phyloP scores from a whole-genome alignment of 1,139 yeast species.

The Saccharomyces pastorianus region DNA sequence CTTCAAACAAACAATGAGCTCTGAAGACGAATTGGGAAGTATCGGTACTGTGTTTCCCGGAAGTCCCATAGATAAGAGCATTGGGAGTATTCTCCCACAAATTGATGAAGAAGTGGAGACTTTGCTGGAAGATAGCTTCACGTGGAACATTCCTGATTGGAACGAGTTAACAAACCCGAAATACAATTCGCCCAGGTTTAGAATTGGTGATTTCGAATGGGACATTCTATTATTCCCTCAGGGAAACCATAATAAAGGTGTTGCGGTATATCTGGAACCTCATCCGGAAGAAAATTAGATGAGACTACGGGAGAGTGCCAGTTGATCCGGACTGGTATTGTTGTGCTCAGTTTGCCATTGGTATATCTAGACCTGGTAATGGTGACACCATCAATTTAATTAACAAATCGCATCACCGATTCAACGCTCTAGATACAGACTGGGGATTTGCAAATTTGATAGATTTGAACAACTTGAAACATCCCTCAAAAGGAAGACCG shows the following conservation, averaged over 20 bases:
- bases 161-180: conserved; percentile 40
- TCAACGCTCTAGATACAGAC: conserved; percentile 67
- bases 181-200: conserved; percentile 44
- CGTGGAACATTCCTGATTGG: conserved; percentile 78
- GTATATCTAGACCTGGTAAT: conserved; percentile 67
- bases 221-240: conserved; percentile 69
- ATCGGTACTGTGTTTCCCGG: not conserved
- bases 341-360: conserved; percentile 86
- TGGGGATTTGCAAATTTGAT: conserved; percentile 91
- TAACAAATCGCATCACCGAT: conserved; percentile 75
- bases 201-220: conserved; percentile 67
- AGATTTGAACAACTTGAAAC: conserved; percentile 46
- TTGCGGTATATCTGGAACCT: conserved; percentile 58
- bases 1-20: not conserved
- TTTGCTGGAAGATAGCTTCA: conserved; percentile 35
- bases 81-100: conserved; percentile 30
- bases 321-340: conserved; percentile 59
- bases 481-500: conserved; percentile 26
- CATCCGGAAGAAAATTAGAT: conserved; percentile 26
- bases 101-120: conserved; percentile 31
- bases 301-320: conserved; percentile 32
- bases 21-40: conserved; percentile 7
- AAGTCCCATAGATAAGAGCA: conserved; percentile 10
- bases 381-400: conserved; percentile 53
- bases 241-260: conserved; percentile 47